Base-by-base conservation (phyloP, 2,329 filamentous ascomycete genomes). In the Cryphonectria carpinicola region DNA sequence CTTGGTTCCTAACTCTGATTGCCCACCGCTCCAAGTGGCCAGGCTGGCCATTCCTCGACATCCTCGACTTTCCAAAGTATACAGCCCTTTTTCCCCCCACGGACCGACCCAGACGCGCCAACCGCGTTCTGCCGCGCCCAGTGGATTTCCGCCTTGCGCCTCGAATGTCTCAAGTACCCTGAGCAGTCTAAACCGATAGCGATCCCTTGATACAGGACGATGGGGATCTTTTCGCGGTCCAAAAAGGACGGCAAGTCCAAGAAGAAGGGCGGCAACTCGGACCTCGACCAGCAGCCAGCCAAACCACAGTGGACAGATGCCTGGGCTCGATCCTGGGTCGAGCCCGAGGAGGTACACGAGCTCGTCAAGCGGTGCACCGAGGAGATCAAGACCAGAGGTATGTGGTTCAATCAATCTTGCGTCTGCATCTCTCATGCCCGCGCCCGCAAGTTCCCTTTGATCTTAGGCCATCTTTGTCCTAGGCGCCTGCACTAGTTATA, bases 331-430 rank as follows among this genome's bases (percentile, higher is more conserved):
- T 93, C 88, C 68, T 89, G 90, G 63, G 91, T 99, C 74, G 91
- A 93, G 67, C 92, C 95, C 6, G 94, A 97, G 75, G 96, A 99
- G 83, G 90, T 99, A 64, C 91, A 95, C 77, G 94, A 97, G 78
- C 84, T 99, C 73, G 85, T 98, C 66, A 88, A 90, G 79, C 89
- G 90, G 75, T 98, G 94, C 83, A 97, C 95, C 14, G 87, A 90
- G 69, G 96, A 99, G 83, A 88, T 99, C 81, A 99, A 98, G 84
- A 92, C 92, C 72, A 89, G 95, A 93, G 95, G 95, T 97, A 89
- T 76, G 89, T 82, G 72, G 74, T 74, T 46, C 37, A 49, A 54
- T 74, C 60, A 61, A 54, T 46, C 41, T 65, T 41, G 46, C 39
- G 37, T 37, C 52, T 13, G 58, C 22, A 19, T n/a, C 43, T n/a